Base-by-base conservation (phyloP, 2,329 filamentous ascomycete species). In the Davidsoniella neocaledoniae region DNA sequence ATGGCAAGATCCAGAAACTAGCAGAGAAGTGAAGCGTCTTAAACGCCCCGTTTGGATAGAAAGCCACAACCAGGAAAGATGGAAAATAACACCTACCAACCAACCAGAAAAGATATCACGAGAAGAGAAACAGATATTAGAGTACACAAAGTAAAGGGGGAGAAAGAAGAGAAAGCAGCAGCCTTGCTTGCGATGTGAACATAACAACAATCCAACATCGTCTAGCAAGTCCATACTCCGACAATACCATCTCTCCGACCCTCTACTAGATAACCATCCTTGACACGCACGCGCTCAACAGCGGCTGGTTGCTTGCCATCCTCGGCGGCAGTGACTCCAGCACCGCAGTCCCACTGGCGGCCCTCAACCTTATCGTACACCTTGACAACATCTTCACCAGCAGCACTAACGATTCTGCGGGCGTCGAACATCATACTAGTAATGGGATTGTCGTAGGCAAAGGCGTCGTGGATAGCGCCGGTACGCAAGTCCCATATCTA, bases 401-500 rank as follows among this genome's bases (percentile, higher is more conserved):
- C 87, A 2, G 91, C 90, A 48, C 83, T 78, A 33, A 91, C 87
- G 57, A 98, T 98, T 46, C 88, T 79, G 48, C 88, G 80, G 12
- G 77, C 68, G 64, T 98, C 91, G 62, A 98, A 98, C 81, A 93
- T 94, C 87, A 96, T 94, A 69, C 82, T 86, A 29, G 87, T 94
- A 51, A 98, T 77, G 0, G 88, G 79, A 59, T 85, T 74, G 60
- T 96, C 88, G 66, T 96, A 98, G 19, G 90, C 91, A 64, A 88
- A 98, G 16, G 90, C 91, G 63, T 98, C 91, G 63, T 83, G 83
- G 58, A 98, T 95, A 33, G 87, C 88, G 43, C 91, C 91, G 10
- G 87, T 96, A 49, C 91, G 84, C 51, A 98, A 81, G 66, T 98
- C 91, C 91, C 91, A 98, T 62, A 98, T 96, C 88, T 96, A 60